Percentiles rank a stretch among this genome's conserved stretches.
These are phyloP conservation scores for Tilletia caries DNA, from an alignment of 1,284 basidiomycete genomes.

Conservation along the genomic window DNA sequence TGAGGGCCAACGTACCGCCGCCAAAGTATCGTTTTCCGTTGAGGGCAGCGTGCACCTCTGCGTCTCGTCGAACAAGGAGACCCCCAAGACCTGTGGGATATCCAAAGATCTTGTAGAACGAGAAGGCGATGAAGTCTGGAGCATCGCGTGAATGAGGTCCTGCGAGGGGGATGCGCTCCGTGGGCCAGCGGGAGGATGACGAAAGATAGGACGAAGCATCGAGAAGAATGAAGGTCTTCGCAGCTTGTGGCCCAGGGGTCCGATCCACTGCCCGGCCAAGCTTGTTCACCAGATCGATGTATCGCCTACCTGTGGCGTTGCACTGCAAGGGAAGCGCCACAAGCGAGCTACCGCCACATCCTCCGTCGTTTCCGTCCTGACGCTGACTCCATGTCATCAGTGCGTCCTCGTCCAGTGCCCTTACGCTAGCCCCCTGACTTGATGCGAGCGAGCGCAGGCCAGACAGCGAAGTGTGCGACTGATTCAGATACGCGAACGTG, in stretches of 20 bases:
- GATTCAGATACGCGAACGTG: conserved; percentile 24
- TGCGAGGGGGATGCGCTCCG: conserved; percentile 15
- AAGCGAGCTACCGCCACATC: conserved; percentile 4
- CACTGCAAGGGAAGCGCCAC: conserved; percentile 37
- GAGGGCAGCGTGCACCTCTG: conserved; percentile 19
- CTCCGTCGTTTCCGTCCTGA: not conserved
- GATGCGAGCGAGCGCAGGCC: conserved; percentile 32
- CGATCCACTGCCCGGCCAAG: not conserved
- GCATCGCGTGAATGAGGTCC: not conserved
- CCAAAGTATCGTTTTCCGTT: conserved; percentile 30
- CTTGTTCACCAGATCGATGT: conserved; percentile 21
- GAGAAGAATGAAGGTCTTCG: conserved; percentile 23
- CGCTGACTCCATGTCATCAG: not conserved
- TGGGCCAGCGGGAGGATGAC: conserved; percentile 22
- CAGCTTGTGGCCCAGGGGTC: not conserved
- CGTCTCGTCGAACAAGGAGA: conserved; percentile 26
- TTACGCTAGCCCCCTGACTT: conserved; percentile 7
- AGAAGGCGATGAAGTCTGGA: conserved; percentile 37
- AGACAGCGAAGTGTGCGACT: conserved; percentile 36
- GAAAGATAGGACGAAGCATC: conserved; percentile 40
- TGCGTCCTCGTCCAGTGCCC: conserved; percentile 15
- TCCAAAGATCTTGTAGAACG: conserved; percentile 43
- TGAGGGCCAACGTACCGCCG: conserved; percentile 33
- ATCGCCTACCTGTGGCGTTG: conserved; percentile 38
- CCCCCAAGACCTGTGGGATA: conserved; percentile 39